Evolutionary conservation across 208 protist genomes (phyloP), one percentile per base, ranked within the genome.

Genomic region (Leishmania tarentolae): DNA sequence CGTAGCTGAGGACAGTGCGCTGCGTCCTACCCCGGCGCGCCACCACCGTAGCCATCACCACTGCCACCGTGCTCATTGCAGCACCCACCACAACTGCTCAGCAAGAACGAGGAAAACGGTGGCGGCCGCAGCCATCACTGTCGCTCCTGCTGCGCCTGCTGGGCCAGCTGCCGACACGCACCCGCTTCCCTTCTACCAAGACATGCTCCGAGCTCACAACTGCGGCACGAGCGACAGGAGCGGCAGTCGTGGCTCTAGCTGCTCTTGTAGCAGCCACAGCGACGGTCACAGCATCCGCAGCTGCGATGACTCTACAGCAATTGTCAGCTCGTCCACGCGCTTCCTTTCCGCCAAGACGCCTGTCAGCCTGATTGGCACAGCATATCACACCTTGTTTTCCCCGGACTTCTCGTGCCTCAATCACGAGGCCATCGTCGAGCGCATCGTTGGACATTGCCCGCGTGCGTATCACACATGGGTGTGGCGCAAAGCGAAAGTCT

Each of bases 341-440:
- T 59, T 44, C 7, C 9, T 46, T 9, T 1, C 3, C 47, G 61
- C 80, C 31, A 50, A 81, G 77, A 78, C 83, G 0, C 81, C 84
- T 3, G 57, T 83, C n/a, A 83, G 83, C 24, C 83, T 91, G 3
- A 76, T 73, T 40, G 81, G 89, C 83, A 88, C 87, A 0, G 59
- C 78, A 6, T 88, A 90, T 71, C 91, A 94, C 82, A 90, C 86
- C 52, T 92, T 91, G 52, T 91, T 90, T 53, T 86, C 90, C 0
- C 88, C 87, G 31, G 72, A 79, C 44, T 83, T 94, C 35, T 82
- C 59, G 13, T 50, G 47, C 3, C 46, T 59, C 11, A 73, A 78
- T 9, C 63, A 85, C 1, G 79, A 86, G 57, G 46, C 53, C 37
- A 88, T 94, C 68, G 84, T 92, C 13, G 71, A 83, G 50, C 68